Percentiles rank a stretch among this genome's conserved stretches.
Evolutionary conservation across 2,329 filamentous ascomycete species (phyloP).

Genomic region (Xylariaceae sp.): DNA sequence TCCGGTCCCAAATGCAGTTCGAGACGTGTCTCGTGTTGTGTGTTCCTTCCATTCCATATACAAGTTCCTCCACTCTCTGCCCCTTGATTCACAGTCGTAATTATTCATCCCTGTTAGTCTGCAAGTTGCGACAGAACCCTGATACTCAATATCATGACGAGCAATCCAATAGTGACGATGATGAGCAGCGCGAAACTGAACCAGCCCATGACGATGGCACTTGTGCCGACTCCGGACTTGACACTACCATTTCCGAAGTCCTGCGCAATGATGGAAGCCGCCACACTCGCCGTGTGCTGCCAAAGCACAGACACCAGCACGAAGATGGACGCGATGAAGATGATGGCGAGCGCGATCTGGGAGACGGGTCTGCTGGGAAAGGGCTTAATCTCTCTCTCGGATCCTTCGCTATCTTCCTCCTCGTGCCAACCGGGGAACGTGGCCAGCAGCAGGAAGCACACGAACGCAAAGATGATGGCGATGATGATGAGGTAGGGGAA

Average conservation of each 20-base stretch:
- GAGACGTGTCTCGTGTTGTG: constrained; percentile 16
- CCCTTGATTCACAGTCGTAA: constrained; percentile 2
- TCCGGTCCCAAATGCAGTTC: constrained; percentile 27
- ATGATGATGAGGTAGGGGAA: constrained; percentile 98
- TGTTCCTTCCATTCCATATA: constrained; percentile 18
- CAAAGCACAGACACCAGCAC: constrained; percentile 73
- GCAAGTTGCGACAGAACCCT: constrained; percentile 65
- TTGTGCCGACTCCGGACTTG: constrained; percentile 47
- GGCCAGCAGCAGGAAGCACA: constrained; percentile 89
- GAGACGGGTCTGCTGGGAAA: constrained; percentile 91
- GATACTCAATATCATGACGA: constrained; percentile 97
- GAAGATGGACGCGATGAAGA: constrained; percentile 73
- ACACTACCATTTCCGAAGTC: constrained; percentile 37
- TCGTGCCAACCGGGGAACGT: constrained; percentile 98
- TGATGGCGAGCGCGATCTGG: constrained; percentile 87
- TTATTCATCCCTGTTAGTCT: constrained; percentile 24
- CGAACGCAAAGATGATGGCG: constrained; percentile 93
- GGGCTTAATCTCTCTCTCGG: constrained; percentile 85
- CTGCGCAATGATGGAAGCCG: constrained; percentile 79
- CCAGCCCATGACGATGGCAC: constrained; percentile 96
- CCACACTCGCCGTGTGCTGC: constrained; percentile 95
- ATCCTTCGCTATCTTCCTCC: constrained; percentile 74
- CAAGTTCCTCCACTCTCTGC: constrained; percentile 8
- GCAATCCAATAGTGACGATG: constrained; percentile 87
- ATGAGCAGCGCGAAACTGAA: constrained; percentile 92